phyloP scores from a whole-genome alignment of 2,329 filamentous ascomycete genomes.

The Cladosporium sp. region DNA sequence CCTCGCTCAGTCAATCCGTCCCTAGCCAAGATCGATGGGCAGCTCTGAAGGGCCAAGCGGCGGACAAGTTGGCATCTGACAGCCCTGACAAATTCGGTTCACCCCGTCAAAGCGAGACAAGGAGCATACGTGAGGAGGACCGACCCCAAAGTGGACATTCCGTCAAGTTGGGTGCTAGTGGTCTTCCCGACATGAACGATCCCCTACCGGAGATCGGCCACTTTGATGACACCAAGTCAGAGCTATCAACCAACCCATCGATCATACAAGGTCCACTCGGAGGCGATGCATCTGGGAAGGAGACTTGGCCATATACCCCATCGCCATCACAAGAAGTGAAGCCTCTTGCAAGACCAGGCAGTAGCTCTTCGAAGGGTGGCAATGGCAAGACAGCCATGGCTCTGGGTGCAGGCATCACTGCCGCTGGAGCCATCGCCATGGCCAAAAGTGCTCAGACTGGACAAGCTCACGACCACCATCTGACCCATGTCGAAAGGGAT shows the following conservation, averaged over 20 bases:
- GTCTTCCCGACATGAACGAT: slow-evolving; percentile 63
- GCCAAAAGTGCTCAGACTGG: slow-evolving; percentile 11
- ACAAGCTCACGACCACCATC: slow-evolving; percentile 22
- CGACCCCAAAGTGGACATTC: slow-evolving; percentile 22
- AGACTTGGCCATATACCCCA: slow-evolving; percentile 32
- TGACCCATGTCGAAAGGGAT: slow-evolving; percentile 30
- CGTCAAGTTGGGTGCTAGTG: slow-evolving; percentile 63
- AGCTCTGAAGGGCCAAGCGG: slow-evolving; percentile 39
- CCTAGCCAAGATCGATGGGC: slow-evolving; percentile 33
- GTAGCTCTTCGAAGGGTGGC: slow-evolving; percentile 15
- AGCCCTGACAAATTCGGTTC: slow-evolving; percentile 32
- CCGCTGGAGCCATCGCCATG: slow-evolving; percentile 23
- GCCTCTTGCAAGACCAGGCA: slow-evolving; percentile 14
- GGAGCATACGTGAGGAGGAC: slow-evolving; percentile 28
- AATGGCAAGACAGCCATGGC: slow-evolving; percentile 18
- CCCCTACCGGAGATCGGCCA: slow-evolving; percentile 77
- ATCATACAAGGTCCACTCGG: slow-evolving; percentile 71
- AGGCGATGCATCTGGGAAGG: slow-evolving; percentile 52
- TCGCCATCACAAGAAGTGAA: slow-evolving; percentile 21
- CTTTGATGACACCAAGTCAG: slow-evolving; percentile 52
- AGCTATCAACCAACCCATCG: slow-evolving; percentile 80
- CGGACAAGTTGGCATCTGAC: slow-evolving; percentile 28
- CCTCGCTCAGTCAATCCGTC: slow-evolving; percentile 27
- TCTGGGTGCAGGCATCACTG: slow-evolving; percentile 22
- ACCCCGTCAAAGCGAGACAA: slow-evolving; percentile 47